Evolutionary conservation across 2,329 filamentous ascomycete species (phyloP).

Genomic region (Calcarisporium arbuscula): DNA sequence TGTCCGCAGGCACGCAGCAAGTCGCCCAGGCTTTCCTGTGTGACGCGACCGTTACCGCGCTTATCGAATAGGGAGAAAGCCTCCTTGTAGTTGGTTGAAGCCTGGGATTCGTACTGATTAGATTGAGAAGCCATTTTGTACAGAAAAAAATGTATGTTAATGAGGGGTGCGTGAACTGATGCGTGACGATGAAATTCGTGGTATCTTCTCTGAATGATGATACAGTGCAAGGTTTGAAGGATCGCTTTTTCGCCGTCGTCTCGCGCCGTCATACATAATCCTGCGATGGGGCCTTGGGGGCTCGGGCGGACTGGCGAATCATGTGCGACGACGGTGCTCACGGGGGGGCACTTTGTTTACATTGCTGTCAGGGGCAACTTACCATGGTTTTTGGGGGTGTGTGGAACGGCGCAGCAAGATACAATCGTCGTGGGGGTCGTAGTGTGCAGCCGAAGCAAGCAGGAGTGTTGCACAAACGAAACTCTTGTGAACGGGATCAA

Average conservation of each 20-base stretch:
- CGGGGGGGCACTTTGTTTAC: constrained; percentile 8
- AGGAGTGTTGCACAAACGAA: too few relatives aligned
- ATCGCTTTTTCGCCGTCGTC: neutral
- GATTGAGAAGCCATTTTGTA: constrained; percentile 42
- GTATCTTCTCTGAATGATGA: too few relatives aligned
- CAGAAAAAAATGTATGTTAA: too few relatives aligned
- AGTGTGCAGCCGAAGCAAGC: too few relatives aligned
- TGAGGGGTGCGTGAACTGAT: too few relatives aligned
- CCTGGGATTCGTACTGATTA: constrained; percentile 52
- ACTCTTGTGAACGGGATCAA: too few relatives aligned
- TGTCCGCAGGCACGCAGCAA: constrained; percentile 94
- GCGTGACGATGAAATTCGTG: too few relatives aligned
- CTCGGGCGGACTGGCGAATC: constrained; percentile 4
- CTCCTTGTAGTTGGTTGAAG: constrained; percentile 99
- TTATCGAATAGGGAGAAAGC: constrained; percentile 99
- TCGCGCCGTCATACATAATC: neutral
- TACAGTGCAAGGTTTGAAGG: too few relatives aligned
- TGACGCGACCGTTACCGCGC: constrained; percentile 90
- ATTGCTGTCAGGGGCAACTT: constrained; percentile 11
- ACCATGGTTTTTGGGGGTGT: constrained; percentile 9
- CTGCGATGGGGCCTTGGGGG: constrained; percentile 1
- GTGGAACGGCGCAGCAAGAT: too few relatives aligned
- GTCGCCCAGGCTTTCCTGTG: constrained; percentile 81
- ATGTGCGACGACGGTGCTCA: constrained; percentile 5
- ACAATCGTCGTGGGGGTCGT: too few relatives aligned